Percentiles rank a stretch among this genome's conserved stretches.
phyloP scores from a whole-genome alignment of 2,329 filamentous ascomycete species.

The Colletotrichum orbiculare region DNA sequence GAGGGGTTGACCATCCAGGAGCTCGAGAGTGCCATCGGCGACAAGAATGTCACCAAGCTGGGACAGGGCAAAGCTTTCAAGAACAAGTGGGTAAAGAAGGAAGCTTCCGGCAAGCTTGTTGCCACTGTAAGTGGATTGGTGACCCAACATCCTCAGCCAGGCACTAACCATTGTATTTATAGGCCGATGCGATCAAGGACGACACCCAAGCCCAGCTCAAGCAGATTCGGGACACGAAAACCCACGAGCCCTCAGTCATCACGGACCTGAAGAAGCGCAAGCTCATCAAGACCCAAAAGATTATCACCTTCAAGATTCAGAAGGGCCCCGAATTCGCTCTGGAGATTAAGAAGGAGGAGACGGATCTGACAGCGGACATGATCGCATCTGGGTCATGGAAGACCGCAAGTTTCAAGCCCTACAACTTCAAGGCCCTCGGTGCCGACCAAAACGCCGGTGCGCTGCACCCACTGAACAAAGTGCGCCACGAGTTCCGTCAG shows the following conservation, averaged over 20 bases:
- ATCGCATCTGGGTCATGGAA: slow-evolving; percentile 90
- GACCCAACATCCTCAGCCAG: neutral
- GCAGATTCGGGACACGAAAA: slow-evolving; percentile 75
- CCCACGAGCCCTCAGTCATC: slow-evolving; percentile 80
- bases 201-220: slow-evolving; percentile 80
- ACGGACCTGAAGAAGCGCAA: slow-evolving; percentile 93
- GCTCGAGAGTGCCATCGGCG: slow-evolving; percentile 75
- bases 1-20: slow-evolving; percentile 86
- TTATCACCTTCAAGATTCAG: slow-evolving; percentile 81
- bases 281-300: slow-evolving; percentile 84
- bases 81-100: slow-evolving; percentile 76
- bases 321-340: slow-evolving; percentile 91
- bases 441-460: slow-evolving; percentile 71
- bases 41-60: slow-evolving; percentile 80
- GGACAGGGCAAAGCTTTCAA: slow-evolving; percentile 97
- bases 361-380: slow-evolving; percentile 95
- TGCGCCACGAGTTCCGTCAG: slow-evolving; percentile 92
- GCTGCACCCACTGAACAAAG: slow-evolving; percentile 85
- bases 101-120: slow-evolving; percentile 66
- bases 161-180: slow-evolving; percentile 24
- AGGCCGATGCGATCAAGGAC: slow-evolving; percentile 82
- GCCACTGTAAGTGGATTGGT: slow-evolving; percentile 54
- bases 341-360: slow-evolving; percentile 92
- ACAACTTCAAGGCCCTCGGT: slow-evolving; percentile 80
- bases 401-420: slow-evolving; percentile 86